A percentile compares a stretch with the other conserved stretches of the same genome.
Evolutionary conservation across 495 filamentous ascomycete genomes (phyloP).

Genomic region (Aspergillus nidulans): DNA sequence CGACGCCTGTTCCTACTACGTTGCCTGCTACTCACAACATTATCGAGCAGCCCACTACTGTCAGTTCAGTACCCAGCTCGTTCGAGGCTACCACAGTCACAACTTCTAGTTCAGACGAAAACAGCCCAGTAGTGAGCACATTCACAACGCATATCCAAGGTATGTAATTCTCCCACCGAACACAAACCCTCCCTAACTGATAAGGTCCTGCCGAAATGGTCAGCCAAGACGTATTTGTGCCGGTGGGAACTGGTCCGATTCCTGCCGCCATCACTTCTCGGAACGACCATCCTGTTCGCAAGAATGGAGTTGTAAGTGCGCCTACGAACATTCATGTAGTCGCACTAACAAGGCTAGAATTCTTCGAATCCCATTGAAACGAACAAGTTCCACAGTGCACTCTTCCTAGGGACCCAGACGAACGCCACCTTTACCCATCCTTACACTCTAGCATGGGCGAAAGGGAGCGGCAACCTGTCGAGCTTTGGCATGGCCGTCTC

Average conservation of each 20-base stretch:
- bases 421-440: conserved; percentile 76
- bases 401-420: conserved; percentile 73
- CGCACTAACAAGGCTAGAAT: conserved; percentile 21
- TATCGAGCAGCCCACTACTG: not conserved
- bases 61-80: not conserved
- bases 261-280: conserved; percentile 48
- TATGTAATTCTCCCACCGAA: not conserved
- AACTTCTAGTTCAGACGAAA: not conserved
- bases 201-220: not conserved
- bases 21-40: not conserved
- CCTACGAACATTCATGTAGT: not conserved
- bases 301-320: conserved; percentile 43
- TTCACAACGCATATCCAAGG: not conserved
- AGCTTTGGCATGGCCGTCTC: conserved; percentile 77
- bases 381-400: conserved; percentile 92
- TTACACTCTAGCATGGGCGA: conserved; percentile 75
- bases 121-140: not conserved
- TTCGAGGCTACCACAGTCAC: not conserved
- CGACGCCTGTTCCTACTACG: not conserved
- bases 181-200: not conserved
- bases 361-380: conserved; percentile 59
- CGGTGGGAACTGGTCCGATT: conserved; percentile 58
- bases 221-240: conserved; percentile 49
- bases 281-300: conserved; percentile 49
- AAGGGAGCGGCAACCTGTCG: conserved; percentile 57